These are phyloP conservation scores for Dendryphion nanum DNA, from an alignment of 2,329 filamentous ascomycete species.

Conservation along the genomic window DNA sequence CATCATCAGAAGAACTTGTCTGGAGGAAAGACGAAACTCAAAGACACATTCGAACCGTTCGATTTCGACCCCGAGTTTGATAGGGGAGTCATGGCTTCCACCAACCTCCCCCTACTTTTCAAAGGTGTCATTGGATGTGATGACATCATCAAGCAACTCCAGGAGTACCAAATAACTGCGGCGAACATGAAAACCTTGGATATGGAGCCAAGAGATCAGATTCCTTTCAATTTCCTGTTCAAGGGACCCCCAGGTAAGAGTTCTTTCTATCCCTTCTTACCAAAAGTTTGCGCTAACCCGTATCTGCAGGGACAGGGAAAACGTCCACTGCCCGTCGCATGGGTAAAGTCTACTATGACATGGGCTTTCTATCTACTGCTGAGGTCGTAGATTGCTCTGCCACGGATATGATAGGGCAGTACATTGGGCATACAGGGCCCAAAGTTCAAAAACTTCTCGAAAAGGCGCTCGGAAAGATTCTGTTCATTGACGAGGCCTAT, in stretches of 20 bases:
- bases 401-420: conserved; percentile 67
- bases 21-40: conserved; percentile 19
- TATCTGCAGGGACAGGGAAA: conserved; percentile 62
- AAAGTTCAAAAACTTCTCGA: conserved; percentile 63
- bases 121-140: conserved; percentile 60
- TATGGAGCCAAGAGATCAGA: conserved; percentile 56
- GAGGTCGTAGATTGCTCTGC: conserved; percentile 67
- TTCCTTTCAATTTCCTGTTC: conserved; percentile 70
- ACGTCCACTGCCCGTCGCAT: conserved; percentile 72
- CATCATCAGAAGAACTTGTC: conserved; percentile 48
- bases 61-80: conserved; percentile 64
- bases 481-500: conserved; percentile 74
- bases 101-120: conserved; percentile 56
- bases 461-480: conserved; percentile 61
- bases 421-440: conserved; percentile 67
- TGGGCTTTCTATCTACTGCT: conserved; percentile 62
- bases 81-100: conserved; percentile 47
- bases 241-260: conserved; percentile 59
- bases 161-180: conserved; percentile 55
- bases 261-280: too few relatives aligned
- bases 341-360: conserved; percentile 72
- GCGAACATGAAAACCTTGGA: conserved; percentile 51
- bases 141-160: conserved; percentile 51
- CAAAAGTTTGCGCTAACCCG: neutral
- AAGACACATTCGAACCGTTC: conserved; percentile 39